Conservation (phyloP, 768 basidiomycete species). For the Russula foetens region DNA sequence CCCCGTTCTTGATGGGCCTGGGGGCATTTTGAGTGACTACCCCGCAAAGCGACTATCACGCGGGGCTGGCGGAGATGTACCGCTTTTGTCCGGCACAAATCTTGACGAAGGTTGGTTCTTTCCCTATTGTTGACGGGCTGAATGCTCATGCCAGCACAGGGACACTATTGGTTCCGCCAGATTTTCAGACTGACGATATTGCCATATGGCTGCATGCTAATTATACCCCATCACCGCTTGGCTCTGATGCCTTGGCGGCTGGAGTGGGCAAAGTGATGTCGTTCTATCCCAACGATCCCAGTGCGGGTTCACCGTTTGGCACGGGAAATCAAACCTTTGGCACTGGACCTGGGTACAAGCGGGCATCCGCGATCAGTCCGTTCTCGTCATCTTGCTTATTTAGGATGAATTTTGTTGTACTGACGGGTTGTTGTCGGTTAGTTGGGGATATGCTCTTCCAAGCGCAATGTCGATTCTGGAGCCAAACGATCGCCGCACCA, state of each 20-base stretch:
- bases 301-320: no score
- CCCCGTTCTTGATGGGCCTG: no score
- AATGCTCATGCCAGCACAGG: no score
- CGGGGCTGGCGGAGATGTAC: conserved; percentile 32
- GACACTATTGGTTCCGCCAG: conserved; percentile 30
- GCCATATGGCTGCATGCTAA: conserved; percentile 3
- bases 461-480: conserved; percentile 32
- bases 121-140: not conserved
- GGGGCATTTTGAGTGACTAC: no score
- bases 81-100: conserved; percentile 39
- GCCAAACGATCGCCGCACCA: no score
- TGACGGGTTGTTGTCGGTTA: no score
- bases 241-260: conserved; percentile 2
- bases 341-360: no score
- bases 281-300: no score
- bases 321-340: no score
- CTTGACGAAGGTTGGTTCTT: conserved; percentile 37
- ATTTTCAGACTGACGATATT: conserved; percentile 4
- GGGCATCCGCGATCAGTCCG: conserved; percentile 34
- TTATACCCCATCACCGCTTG: conserved; percentile 13
- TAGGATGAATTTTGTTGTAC: conserved; percentile 24
- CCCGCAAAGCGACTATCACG: no score
- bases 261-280: conserved; percentile 27
- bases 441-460: conserved; percentile 36
- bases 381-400: conserved; percentile 37